A percentile compares a stretch with the other conserved stretches of the same genome.
Conservation (phyloP, 108 stramenopile genomes). For the Fragilaria radians region DNA sequence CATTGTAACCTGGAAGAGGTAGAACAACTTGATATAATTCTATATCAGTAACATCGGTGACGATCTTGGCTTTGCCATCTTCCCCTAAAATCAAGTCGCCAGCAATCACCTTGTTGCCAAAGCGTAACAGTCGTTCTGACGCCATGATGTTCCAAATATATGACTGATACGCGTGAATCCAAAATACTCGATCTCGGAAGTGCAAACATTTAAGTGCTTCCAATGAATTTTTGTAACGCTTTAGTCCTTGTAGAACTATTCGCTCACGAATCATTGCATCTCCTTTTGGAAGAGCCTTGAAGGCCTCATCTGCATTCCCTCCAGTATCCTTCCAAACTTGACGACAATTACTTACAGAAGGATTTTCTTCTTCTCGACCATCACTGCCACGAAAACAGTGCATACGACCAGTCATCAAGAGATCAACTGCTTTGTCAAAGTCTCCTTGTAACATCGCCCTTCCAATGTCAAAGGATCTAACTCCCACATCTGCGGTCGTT, state of each 20-base stretch:
- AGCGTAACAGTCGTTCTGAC: constrained; percentile 43
- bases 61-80: constrained; percentile 18
- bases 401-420: constrained; percentile 62
- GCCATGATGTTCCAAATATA: constrained; percentile 77
- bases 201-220: constrained; percentile 57
- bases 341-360: constrained; percentile 28
- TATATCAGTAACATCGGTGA: constrained; percentile 13
- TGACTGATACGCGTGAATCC: constrained; percentile 82
- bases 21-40: constrained; percentile 53
- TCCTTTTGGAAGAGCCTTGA: constrained; percentile 50
- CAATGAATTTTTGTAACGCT: constrained; percentile 55
- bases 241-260: constrained; percentile 57
- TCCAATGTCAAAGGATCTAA: constrained; percentile 74
- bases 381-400: constrained; percentile 17
- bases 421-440: constrained; percentile 54
- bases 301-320: constrained; percentile 45
- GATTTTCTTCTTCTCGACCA: constrained; percentile 27
- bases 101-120: constrained; percentile 35
- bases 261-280: constrained; percentile 46
- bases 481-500: constrained; percentile 36
- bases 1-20: constrained; percentile 63
- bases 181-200: constrained; percentile 54
- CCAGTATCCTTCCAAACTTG: constrained; percentile 47
- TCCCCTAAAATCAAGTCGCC: constrained; percentile 59
- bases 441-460: constrained; percentile 59